Conservation (phyloP, 805 yeast species). For the Saccharomycopsis fibuligera region DNA sequence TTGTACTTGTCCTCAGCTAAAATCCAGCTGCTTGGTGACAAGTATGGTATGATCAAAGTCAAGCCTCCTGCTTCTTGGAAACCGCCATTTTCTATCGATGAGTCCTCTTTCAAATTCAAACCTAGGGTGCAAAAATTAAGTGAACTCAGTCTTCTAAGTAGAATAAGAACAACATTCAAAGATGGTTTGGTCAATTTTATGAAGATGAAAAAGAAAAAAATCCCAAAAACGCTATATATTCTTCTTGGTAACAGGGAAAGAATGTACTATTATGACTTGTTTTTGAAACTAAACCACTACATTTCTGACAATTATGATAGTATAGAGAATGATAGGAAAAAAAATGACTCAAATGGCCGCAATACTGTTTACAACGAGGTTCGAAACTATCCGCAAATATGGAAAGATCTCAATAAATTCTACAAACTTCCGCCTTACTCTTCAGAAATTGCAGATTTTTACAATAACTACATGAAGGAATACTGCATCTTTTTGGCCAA, state of each 20-base stretch:
- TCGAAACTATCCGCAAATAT: slow-evolving; percentile 23
- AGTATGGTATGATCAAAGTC: slow-evolving; percentile 71
- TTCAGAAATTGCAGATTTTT: slow-evolving; percentile 23
- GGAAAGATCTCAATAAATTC: slow-evolving; percentile 24
- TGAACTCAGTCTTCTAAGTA: slow-evolving; percentile 55
- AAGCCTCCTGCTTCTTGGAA: slow-evolving; percentile 50
- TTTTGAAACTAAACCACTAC: slow-evolving; percentile 28
- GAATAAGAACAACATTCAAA: slow-evolving; percentile 57
- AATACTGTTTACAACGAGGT: slow-evolving; percentile 16
- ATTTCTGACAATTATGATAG: slow-evolving; percentile 5
- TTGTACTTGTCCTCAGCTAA: slow-evolving; percentile 50
- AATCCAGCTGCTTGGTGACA: slow-evolving; percentile 39
- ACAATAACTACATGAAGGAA: slow-evolving; percentile 25
- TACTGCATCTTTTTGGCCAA: slow-evolving; percentile 32
- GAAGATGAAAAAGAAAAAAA: slow-evolving; percentile 35
- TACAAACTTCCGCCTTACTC: slow-evolving; percentile 6
- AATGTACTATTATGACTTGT: slow-evolving; percentile 35
- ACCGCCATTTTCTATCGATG: slow-evolving; percentile 50
- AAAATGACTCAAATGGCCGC: slow-evolving; percentile 19
- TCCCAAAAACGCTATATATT: slow-evolving; percentile 20
- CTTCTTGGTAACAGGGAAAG: slow-evolving; percentile 11
- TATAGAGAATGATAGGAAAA: slow-evolving; percentile 7
- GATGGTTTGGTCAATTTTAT: slow-evolving; percentile 55
- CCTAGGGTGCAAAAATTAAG: slow-evolving; percentile 63
- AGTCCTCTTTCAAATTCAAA: slow-evolving; percentile 50